phyloP scores from a whole-genome alignment of 352 stramenopile species.

The Phytophthora pisi region DNA sequence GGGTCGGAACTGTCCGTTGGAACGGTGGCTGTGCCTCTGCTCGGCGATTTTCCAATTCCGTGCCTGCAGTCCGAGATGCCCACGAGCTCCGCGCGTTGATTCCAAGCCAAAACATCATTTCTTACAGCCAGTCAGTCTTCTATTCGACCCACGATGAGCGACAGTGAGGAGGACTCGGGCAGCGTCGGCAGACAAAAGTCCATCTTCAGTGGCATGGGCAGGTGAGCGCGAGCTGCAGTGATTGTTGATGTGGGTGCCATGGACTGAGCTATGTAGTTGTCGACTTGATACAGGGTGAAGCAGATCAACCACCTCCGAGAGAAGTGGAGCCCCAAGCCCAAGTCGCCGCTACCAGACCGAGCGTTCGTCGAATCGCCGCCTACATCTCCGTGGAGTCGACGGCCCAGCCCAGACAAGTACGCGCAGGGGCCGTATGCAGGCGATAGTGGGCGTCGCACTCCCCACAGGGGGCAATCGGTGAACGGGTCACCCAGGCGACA shows the following conservation, averaged over 20 bases:
- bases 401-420: slow-evolving; percentile 21
- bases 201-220: slow-evolving; percentile 58
- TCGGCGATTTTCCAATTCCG: neutral
- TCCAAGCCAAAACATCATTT: neutral
- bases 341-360: slow-evolving; percentile 20
- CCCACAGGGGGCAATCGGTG: slow-evolving; percentile 12
- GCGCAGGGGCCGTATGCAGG: slow-evolving; percentile 2
- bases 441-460: slow-evolving; percentile 17
- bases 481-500: slow-evolving; percentile 16
- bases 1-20: slow-evolving; percentile 11
- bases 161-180: slow-evolving; percentile 45
- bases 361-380: slow-evolving; percentile 21
- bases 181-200: slow-evolving; percentile 44
- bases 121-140: neutral
- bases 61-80: slow-evolving; percentile 15
- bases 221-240: slow-evolving; percentile 7
- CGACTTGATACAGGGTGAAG: slow-evolving; percentile 37
- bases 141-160: slow-evolving; percentile 37
- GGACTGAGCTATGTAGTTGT: neutral
- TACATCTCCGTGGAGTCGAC: slow-evolving; percentile 24
- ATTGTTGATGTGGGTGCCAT: neutral
- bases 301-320: slow-evolving; percentile 61
- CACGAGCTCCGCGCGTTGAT: slow-evolving; percentile 18
- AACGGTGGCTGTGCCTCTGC: neutral
- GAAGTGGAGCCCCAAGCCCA: slow-evolving; percentile 51